Evolutionary conservation across 768 basidiomycete genomes (phyloP).

Genomic region (Leccinum subtestaceum): DNA sequence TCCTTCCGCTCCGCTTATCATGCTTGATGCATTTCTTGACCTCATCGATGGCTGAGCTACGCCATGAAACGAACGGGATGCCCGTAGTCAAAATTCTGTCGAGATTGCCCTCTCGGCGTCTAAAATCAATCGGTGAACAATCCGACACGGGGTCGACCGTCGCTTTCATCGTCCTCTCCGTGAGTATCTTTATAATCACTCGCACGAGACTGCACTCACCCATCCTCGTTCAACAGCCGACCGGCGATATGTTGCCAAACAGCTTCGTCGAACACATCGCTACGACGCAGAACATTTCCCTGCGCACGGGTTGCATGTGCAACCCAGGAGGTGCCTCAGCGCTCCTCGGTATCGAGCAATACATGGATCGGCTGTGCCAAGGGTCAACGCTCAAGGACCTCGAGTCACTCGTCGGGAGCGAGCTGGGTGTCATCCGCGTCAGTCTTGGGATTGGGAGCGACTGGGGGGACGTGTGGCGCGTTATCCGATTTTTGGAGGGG

Average conservation of each 20-base stretch:
- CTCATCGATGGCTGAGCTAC: constrained; percentile 50
- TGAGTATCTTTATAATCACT: constrained; percentile 33
- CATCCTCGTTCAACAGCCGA: constrained; percentile 41
- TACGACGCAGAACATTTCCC: constrained; percentile 59
- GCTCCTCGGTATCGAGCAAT: constrained; percentile 59
- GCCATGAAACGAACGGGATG: constrained; percentile 56
- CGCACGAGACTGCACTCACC: constrained; percentile 1
- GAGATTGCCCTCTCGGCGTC: constrained; percentile 48
- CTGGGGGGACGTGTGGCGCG: constrained; percentile 70
- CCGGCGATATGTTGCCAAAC: constrained; percentile 65
- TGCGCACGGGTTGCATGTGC: constrained; percentile 86
- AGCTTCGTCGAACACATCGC: constrained; percentile 74
- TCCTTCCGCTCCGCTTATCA: constrained; percentile 73
- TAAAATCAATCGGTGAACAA: constrained; percentile 61
- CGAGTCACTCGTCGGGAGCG: constrained; percentile 57
- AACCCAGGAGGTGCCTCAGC: constrained; percentile 82
- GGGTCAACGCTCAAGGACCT: constrained; percentile 63
- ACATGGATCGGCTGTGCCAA: constrained; percentile 59
- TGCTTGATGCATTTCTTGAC: constrained; percentile 63
- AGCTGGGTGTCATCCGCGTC: constrained; percentile 72
- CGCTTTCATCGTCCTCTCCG: constrained; percentile 60
- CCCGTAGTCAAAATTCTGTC: constrained; percentile 73
- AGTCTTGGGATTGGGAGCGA: constrained; percentile 79
- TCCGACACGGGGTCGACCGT: constrained; percentile 64
- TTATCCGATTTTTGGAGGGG: constrained; percentile 47